Base-by-base conservation (phyloP, 78 protist genomes). In the Speleostelium caveatum region DNA sequence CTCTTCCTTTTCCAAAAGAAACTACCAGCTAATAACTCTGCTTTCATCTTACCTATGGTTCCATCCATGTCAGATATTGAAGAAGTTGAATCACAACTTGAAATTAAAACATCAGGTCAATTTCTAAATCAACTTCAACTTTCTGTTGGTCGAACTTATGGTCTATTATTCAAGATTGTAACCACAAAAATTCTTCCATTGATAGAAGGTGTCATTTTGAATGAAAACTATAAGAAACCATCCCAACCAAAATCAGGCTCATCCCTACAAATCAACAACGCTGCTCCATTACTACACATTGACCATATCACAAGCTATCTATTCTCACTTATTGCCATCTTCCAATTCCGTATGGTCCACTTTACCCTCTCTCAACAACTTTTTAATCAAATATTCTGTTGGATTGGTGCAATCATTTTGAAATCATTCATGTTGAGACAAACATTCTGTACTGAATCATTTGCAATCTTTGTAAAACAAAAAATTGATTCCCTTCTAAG, bases 291-390 rank as follows among this genome's bases (percentile, higher is more conserved):
- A 6, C 6, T 17, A 19, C 12, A 19, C 35, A 4, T 22, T 10
- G 38, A 38, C n/a, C n/a, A 35, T 36, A 55, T 83, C 3, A 83
- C 91, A 0, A 60, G 32, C 51, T 59, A n/a, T 36, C 62, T 83
- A 1, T 49, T 55, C 3, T 41, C 91, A 10, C 32, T 83, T 10
- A 83, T 83, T 32, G 6, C 58, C 21, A 61, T 59, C 10, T 83
- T 83, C 73, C 91, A 83, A 53, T 56, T 35, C 14, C 63, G 79
- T 38, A 69, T 67, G 91, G 66, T 83, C 22, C 91, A 83, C 45
- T 83, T 83, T 26, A 60, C 67, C 1, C 41, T 88, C 32, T 88
- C 94, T 4, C 94, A 88, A 51, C 49, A 78, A 51, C 63, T 88
- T 39, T 88, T 88, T 49, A 58, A 65, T 19, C 94, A 88, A 55